Percentiles rank a stretch among this genome's conserved stretches.
phyloP scores from a whole-genome alignment of 2,329 filamentous ascomycete genomes.

The Penicillium sp. region DNA sequence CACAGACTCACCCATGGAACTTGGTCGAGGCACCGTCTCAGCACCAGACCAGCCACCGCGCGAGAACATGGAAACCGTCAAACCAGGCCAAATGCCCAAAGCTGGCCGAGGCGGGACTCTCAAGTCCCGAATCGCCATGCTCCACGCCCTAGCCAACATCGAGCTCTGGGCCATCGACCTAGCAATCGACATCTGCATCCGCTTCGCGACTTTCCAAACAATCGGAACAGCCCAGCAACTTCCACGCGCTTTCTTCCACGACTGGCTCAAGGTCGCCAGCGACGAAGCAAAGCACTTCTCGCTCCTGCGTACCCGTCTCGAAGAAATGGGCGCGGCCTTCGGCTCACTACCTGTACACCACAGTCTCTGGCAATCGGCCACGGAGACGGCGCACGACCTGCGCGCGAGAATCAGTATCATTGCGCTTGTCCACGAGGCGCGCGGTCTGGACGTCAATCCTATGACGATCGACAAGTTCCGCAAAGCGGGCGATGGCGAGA shows the following conservation, averaged over 20 bases:
- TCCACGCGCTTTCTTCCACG: conserved; percentile 50
- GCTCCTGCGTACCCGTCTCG: conserved; percentile 46
- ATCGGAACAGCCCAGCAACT: conserved; percentile 29
- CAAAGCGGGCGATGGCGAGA: conserved; percentile 43
- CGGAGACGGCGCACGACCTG: conserved; percentile 46
- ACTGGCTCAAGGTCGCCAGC: conserved; percentile 52
- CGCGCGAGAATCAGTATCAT: conserved; percentile 51
- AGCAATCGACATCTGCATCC: conserved; percentile 51
- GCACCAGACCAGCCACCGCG: conserved; percentile 47
- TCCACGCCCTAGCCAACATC: conserved; percentile 52
- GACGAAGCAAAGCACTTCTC: conserved; percentile 54
- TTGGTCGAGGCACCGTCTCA: conserved; percentile 40
- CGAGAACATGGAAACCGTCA: conserved; percentile 42
- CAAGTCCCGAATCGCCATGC: conserved; percentile 50
- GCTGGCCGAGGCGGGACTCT: conserved; percentile 46
- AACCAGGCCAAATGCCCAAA: conserved; percentile 45
- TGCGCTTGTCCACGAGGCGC: conserved; percentile 51
- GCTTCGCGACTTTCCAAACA: conserved; percentile 49
- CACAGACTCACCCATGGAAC: conserved; percentile 43
- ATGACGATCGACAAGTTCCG: conserved; percentile 53
- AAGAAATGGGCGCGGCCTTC: conserved; percentile 49
- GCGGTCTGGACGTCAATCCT: conserved; percentile 51
- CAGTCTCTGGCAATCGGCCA: conserved; percentile 49
- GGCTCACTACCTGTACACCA: conserved; percentile 51
- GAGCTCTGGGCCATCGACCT: conserved; percentile 54